Conservation (phyloP, 2,329 filamentous ascomycete genomes). For the Colletotrichum navitas region DNA sequence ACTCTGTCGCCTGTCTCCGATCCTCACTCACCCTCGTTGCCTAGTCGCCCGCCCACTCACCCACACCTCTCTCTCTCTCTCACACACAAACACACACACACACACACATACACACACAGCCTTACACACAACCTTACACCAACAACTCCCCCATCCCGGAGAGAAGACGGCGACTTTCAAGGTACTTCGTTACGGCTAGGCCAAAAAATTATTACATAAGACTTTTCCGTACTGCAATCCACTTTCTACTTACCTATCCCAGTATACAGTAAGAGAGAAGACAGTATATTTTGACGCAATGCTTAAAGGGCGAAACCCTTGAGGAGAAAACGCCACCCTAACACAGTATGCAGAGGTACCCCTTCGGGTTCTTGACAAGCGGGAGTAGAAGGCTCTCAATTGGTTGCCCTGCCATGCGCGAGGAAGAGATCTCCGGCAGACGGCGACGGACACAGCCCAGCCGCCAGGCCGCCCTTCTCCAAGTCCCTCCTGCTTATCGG, state of each 20-base stretch:
- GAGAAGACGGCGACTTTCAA: background rate
- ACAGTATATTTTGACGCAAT: no score
- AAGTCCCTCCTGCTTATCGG: slow-evolving; percentile 8
- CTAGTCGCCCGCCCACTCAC: background rate
- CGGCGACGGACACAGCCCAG: background rate
- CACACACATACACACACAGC: background rate
- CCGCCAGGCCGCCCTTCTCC: background rate
- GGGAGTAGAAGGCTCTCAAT: no score
- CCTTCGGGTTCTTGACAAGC: no score
- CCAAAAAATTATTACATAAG: background rate
- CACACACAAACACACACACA: background rate
- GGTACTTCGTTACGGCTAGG: background rate
- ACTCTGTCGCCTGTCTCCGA: background rate
- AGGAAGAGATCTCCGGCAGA: no score
- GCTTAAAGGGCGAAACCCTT: no score
- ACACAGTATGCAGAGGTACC: no score
- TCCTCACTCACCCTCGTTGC: background rate
- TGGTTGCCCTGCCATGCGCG: no score
- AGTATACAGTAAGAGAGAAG: background rate
- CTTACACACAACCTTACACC: slow-evolving; percentile 1
- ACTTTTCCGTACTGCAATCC: background rate
- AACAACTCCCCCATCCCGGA: background rate
- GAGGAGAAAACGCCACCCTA: no score
- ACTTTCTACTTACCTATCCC: background rate
- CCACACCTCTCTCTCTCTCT: no score